phyloP scores from a whole-genome alignment of 768 basidiomycete species.

The Pleurotus citrinopileatus region DNA sequence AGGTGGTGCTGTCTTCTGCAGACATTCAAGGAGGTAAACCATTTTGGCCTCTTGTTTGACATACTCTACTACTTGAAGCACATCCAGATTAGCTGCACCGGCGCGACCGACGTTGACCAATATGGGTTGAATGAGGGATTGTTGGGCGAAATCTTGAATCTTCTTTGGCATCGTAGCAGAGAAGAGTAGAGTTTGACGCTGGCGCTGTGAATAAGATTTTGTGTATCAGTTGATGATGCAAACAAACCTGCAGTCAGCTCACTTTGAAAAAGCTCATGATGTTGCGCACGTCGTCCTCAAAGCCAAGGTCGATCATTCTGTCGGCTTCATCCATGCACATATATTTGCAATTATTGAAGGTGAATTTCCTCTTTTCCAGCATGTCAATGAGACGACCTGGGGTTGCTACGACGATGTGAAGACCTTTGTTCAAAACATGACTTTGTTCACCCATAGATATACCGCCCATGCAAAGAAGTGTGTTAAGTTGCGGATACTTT shows the following conservation, averaged over 20 bases:
- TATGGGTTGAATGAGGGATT: constrained; percentile 91
- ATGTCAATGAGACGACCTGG: constrained; percentile 97
- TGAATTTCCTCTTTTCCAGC: constrained; percentile 93
- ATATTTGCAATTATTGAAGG: constrained; percentile 91
- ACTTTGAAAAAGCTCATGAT: constrained; percentile 99
- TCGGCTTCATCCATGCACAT: constrained; percentile 99
- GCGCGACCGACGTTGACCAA: constrained; percentile 98
- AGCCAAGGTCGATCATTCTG: constrained; percentile 98
- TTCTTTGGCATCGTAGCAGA: constrained; percentile 99
- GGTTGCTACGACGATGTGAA: constrained; percentile 96
- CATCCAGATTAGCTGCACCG: constrained; percentile 95
- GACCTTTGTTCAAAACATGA: constrained; percentile 84
- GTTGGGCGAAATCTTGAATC: constrained; percentile 97
- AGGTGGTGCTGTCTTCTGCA: constrained; percentile 98
- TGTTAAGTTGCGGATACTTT: constrained; percentile 82
- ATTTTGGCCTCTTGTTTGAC: constrained; percentile 99
- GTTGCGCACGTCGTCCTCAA: constrained; percentile 97
- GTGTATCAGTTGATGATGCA: constrained; percentile 7
- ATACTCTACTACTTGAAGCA: constrained; percentile 95
- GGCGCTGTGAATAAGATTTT: constrained; percentile 50
- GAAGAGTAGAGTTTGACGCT: constrained; percentile 95
- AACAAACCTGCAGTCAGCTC: constrained; percentile 16
- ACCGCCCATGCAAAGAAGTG: constrained; percentile 92
- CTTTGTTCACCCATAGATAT: constrained; percentile 99
- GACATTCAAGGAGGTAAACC: constrained; percentile 96